These are phyloP conservation scores for Camelina hispida DNA, from an alignment of 345 rosid genomes.

Conservation along the genomic window DNA sequence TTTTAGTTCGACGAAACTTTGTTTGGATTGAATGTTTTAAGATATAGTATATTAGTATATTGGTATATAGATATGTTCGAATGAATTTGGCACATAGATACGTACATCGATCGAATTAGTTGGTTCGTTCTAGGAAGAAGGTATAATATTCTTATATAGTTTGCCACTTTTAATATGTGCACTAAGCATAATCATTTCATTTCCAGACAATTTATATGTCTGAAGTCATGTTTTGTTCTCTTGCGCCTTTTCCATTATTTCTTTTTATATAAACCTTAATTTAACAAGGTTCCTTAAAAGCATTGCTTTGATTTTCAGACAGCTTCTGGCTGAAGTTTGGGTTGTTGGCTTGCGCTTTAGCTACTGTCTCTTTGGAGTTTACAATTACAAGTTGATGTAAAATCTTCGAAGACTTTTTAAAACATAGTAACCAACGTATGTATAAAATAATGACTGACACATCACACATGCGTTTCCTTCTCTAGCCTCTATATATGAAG, in stretches of 20 bases:
- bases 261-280: neutral
- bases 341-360: constrained; percentile 47
- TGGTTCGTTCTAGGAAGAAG: too few species aligned
- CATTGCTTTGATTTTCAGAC: constrained; percentile 47
- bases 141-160: neutral
- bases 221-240: constrained; percentile 47
- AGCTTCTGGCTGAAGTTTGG: constrained; percentile 45
- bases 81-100: neutral
- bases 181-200: constrained; percentile 47
- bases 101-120: neutral
- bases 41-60: neutral
- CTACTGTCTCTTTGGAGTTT: constrained; percentile 30
- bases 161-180: constrained; percentile 31
- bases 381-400: constrained; percentile 20
- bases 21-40: neutral
- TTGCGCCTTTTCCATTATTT: constrained; percentile 32
- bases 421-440: neutral
- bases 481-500: neutral
- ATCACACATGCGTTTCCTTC: constrained; percentile 6
- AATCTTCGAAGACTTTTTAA: neutral
- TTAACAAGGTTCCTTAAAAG: constrained; percentile 40
- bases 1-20: neutral
- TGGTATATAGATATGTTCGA: neutral
- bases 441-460: neutral
- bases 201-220: constrained; percentile 36